Conservation (phyloP, 164 flowering plant genomes). For the Houttuynia cordata region DNA sequence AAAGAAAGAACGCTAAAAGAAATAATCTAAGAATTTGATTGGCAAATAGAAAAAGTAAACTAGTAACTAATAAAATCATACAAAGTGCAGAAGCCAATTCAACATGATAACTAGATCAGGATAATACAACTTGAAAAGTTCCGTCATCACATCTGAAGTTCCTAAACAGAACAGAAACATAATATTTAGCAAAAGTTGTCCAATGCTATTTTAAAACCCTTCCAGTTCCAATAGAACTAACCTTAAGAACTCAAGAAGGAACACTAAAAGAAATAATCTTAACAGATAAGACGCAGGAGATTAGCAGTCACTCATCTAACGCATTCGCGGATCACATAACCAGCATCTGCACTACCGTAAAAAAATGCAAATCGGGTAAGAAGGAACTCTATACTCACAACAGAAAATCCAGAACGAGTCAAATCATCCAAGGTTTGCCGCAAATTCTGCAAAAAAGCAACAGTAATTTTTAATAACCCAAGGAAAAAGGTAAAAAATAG, state of each 20-base stretch:
- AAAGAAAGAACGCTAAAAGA: neutral
- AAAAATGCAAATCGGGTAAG: neutral
- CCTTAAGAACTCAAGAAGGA: neutral
- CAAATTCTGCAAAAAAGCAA: constrained; percentile 55
- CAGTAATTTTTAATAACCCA: neutral
- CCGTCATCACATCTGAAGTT: too few species aligned
- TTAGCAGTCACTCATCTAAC: neutral
- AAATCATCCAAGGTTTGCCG: constrained; percentile 94
- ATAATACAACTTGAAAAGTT: too few species aligned
- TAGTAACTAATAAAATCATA: too few species aligned
- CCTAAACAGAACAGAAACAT: too few species aligned
- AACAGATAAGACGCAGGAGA: neutral
- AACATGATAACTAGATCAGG: neutral
- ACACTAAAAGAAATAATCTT: neutral
- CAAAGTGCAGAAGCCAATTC: too few species aligned
- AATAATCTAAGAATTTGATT: neutral
- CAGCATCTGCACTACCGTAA: neutral
- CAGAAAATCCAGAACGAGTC: constrained; percentile 86
- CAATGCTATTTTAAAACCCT: neutral
- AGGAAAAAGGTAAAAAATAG: neutral
- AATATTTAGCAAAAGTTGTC: neutral
- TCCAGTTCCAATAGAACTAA: too few species aligned
- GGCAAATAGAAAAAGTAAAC: too few species aligned
- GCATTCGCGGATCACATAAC: neutral
- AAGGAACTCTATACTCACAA: constrained; percentile 40